Percentiles rank a stretch among this genome's conserved stretches.
phyloP scores from a whole-genome alignment of 306 rosid species.

The Psophocarpus tetragonolobus region DNA sequence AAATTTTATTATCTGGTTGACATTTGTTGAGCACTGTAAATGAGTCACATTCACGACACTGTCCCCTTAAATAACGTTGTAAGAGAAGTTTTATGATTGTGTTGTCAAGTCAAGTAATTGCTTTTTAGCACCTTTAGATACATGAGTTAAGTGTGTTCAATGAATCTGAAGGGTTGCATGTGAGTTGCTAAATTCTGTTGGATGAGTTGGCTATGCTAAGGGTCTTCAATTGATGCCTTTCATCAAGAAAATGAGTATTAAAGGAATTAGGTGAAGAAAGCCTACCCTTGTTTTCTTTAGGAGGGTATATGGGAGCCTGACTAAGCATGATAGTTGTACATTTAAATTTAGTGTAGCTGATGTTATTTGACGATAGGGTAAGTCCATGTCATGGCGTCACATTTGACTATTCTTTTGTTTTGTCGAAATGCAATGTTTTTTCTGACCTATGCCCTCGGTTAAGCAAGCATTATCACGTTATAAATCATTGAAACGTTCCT shows the following conservation, averaged over 20 bases:
- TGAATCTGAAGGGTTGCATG: conserved; percentile 36
- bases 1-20: conserved; percentile 15
- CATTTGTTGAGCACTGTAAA: conserved; percentile 27
- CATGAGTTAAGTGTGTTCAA: conserved; percentile 15
- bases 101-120: background rate
- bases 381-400: conserved; percentile 24
- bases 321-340: conserved; percentile 14
- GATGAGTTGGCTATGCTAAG: conserved; percentile 9
- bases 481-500: background rate
- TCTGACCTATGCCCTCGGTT: conserved; percentile 3
- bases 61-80: conserved; percentile 6
- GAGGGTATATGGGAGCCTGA: background rate
- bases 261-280: background rate
- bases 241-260: background rate
- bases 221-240: background rate
- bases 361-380: background rate
- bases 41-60: conserved; percentile 33
- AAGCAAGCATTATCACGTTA: background rate
- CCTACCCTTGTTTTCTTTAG: background rate
- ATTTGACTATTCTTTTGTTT: background rate
- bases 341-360: background rate
- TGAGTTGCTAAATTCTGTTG: conserved; percentile 25
- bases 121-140: conserved; percentile 24
- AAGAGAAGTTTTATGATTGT: conserved; percentile 5
- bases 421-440: conserved; percentile 25